Evolutionary conservation across 23 red algal genomes (phyloP), one percentile per base, ranked within the genome.

Genomic region (Pyropia haitanensis): DNA sequence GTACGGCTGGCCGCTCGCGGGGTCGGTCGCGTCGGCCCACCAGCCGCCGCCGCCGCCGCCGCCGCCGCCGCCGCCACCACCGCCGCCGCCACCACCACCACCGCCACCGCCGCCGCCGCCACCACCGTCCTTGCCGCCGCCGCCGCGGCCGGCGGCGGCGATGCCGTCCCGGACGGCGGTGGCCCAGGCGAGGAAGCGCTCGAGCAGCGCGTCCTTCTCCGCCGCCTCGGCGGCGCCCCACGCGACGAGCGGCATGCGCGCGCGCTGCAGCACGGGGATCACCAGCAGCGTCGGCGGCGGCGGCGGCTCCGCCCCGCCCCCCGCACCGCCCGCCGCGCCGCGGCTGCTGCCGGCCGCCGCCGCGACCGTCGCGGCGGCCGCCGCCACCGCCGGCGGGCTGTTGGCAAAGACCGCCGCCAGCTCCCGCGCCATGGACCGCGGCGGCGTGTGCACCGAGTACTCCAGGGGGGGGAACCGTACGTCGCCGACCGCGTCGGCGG

Each of bases 21-120:
- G 83, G 74, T 88, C 83, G 3, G 73, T 76, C 49, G 44, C 70
- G 28, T 88, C 83, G 18, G 55, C 57, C 83, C 83, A 88, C 16
- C 24, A 58, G 6, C 55, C 55, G 7, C 10, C 39, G 39, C 39
- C 39, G 39, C 39, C 39, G 4, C 10, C 39, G 10, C 16, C 18
- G 12, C 15, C 16, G 15, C 76, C 28, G 51, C n/a, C 64, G 27
- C 50, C 50, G 27, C 65, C 19, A 34, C 76, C 20, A 26, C 18
- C 28, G 1, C 0, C 28, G 21, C 54, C 58, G 71, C 83, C 30
- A 5, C 30, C 30, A 5, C 5, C 30, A 2, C 30, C 30, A 2
- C 30, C 30, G 30, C 30, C 30, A 5, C 30, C 30, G 30, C 30
- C 30, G 2, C 30, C 30, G 5, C 30, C 30, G 30, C 30, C 30